Evolutionary conservation across 305 asterid species (phyloP), one percentile per base, ranked within the genome.

Genomic region (Plantago coronopus): DNA sequence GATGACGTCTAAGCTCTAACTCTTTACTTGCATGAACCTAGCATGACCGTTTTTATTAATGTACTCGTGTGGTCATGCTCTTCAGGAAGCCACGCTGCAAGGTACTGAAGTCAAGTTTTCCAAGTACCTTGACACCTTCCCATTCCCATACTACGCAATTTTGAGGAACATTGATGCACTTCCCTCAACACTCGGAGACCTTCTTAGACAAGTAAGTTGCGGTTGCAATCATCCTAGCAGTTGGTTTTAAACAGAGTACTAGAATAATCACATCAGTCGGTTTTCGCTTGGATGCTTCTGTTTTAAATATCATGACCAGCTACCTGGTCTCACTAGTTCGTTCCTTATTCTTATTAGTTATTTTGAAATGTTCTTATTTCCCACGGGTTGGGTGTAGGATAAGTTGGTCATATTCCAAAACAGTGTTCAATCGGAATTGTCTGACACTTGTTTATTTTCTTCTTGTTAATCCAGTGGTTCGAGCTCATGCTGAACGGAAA

Each of bases 101-200:
- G 85, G 75, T 0, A 66, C 67, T n/a, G 82, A 74, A 0, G 42
- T 70, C 2, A 78, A 79, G 65, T 29, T 71, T 11, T 48, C 84
- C 1, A 87, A 77, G 71, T 89, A 87, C 63, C 71, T 93, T 5
- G 94, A 89, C 67, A 72, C 96, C 0, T 93, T 93, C 74, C 99
- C 99, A 4, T 93, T 93, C 77, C 97, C 97, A 1, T 89, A 65
- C 74, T 89, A 89, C 34, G 86, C 83, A 42, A 94, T 93, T 50
- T 79, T 93, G 60, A 87, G 79, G 83, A 82, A 89, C 76, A 83
- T 85, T 15, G 95, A 85, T 61, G 91, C 94, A 20, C 99, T 93
- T 73, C 99, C 99, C 14, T 69, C 88, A 63, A 83, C 96, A 7
- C 89, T 93, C 1, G 96, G 95, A 4, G 99, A 89, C 69, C 88